Conservation (phyloP, 2,329 filamentous ascomycete genomes). For the Venturia nashicola region DNA sequence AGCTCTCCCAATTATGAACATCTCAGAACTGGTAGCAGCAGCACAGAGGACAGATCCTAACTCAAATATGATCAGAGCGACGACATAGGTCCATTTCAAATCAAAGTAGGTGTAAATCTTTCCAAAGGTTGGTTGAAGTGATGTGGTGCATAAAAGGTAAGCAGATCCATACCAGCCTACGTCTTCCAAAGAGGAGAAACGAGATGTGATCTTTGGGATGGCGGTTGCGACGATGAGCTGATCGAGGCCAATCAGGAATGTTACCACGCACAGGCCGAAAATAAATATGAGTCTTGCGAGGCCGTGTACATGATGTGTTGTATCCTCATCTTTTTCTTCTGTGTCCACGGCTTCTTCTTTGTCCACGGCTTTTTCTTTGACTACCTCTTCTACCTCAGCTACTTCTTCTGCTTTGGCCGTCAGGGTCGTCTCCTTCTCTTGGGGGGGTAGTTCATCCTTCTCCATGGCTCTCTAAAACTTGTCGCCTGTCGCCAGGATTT, state of each 20-base stretch:
- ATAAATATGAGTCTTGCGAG: constrained; percentile 22
- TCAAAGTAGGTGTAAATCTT: constrained; percentile 11
- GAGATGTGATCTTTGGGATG: constrained; percentile 26
- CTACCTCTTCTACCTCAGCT: no score
- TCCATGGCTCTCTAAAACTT: not conserved
- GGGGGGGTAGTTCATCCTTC: not conserved
- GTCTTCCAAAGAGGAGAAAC: constrained; percentile 2
- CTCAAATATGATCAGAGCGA: constrained; percentile 11
- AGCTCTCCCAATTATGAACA: constrained; percentile 13
- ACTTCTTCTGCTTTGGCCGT: no score
- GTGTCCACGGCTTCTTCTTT: no score
- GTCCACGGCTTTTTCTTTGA: no score
- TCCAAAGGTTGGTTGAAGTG: constrained; percentile 6
- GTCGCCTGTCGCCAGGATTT: not conserved
- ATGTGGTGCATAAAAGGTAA: not conserved
- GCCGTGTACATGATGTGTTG: constrained; percentile 20
- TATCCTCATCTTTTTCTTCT: not conserved
- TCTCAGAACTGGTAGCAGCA: constrained; percentile 9
- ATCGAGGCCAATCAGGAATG: constrained; percentile 23
- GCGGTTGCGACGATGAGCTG: constrained; percentile 30
- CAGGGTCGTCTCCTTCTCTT: not conserved
- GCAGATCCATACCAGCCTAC: constrained; percentile 11
- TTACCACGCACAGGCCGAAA: constrained; percentile 22
- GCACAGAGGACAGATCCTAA: constrained; percentile 12
- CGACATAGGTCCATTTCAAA: constrained; percentile 7